Evolutionary conservation across 1,284 basidiomycete genomes (phyloP).

Genomic region (Trametes pubescens): DNA sequence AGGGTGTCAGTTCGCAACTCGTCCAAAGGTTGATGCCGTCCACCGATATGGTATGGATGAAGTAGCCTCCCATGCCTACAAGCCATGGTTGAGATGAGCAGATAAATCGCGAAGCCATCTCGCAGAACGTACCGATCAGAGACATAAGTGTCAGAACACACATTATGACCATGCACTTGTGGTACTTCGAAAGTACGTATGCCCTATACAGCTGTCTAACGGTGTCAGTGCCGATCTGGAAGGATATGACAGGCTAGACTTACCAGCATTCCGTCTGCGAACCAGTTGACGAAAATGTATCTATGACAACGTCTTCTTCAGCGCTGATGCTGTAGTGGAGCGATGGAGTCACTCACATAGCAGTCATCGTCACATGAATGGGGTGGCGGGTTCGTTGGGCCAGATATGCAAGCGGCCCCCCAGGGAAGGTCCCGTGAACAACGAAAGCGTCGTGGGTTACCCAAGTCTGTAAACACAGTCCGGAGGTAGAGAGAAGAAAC

Average conservation of each 20-base stretch:
- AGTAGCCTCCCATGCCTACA: slow-evolving; percentile 39
- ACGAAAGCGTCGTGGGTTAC: slow-evolving; percentile 39
- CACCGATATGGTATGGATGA: slow-evolving; percentile 35
- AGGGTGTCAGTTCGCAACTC: slow-evolving; percentile 30
- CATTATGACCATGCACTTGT: not conserved
- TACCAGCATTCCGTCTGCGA: slow-evolving; percentile 45
- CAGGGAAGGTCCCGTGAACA: slow-evolving; percentile 25
- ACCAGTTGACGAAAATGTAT: slow-evolving; percentile 46
- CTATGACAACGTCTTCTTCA: slow-evolving; percentile 25
- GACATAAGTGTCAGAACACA: slow-evolving; percentile 17
- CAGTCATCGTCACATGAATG: slow-evolving; percentile 36
- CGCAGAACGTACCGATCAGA: slow-evolving; percentile 29
- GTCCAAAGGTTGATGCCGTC: slow-evolving; percentile 37
- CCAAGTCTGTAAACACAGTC: slow-evolving; percentile 37
- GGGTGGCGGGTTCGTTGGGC: slow-evolving; percentile 29
- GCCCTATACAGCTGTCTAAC: slow-evolving; percentile 39
- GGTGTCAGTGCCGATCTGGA: not conserved
- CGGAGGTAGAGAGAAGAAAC: slow-evolving; percentile 36
- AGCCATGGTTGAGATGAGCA: not conserved
- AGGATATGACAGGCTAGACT: not conserved
- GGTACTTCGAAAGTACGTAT: slow-evolving; percentile 32
- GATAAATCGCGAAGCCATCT: not conserved
- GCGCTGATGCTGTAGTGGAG: not conserved
- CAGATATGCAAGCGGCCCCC: slow-evolving; percentile 38
- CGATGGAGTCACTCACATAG: slow-evolving; percentile 35